Evolutionary conservation across 2,329 filamentous ascomycete genomes (phyloP), one percentile per base, ranked within the genome.

Genomic region (Didymella exigua): DNA sequence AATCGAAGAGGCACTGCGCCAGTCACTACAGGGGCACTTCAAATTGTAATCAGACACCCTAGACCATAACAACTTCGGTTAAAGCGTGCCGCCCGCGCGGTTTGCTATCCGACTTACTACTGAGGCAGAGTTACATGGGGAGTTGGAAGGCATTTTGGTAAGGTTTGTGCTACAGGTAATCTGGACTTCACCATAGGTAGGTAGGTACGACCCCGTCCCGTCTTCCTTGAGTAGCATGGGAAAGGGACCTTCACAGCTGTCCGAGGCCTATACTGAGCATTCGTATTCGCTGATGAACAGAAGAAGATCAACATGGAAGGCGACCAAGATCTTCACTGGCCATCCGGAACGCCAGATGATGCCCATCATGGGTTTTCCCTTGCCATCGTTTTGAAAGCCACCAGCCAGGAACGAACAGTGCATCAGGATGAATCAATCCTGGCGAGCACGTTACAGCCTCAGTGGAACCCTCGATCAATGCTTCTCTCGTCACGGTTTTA

Each of bases 101-200:
- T 23, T 43, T 34, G 16, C 14, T 41, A 18, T n/a, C 45, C 51
- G 51, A 54, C n/a, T n/a, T n/a, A n/a, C n/a, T n/a, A n/a, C n/a
- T n/a, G n/a, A n/a, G n/a, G n/a, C n/a, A n/a, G n/a, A n/a, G n/a
- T n/a, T n/a, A n/a, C n/a, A n/a, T n/a, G 18, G 31, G 44, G 24
- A 47, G 18, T 13, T 24, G 16, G 24, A 10, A 36, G 10, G 26
- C 30, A 42, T 33, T 14, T n/a, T 10, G 27, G 18, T 33, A 38
- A 16, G 18, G 45, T 54, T 49, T 30, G 1, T 9, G 21, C 37
- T 31, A 40, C 38, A n/a, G n/a, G n/a, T n/a, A 1, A 38, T 49
- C 51, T 41, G 30, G 30, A 23, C 34, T 46, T 37, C 18, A 34
- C 34, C 23, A 41, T 41, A 40, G 40, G 46, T 46, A n/a, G n/a